Evolutionary conservation across 106 monocot species (phyloP), one percentile per base, ranked within the genome.

Genomic region (Acorus gramineus): DNA sequence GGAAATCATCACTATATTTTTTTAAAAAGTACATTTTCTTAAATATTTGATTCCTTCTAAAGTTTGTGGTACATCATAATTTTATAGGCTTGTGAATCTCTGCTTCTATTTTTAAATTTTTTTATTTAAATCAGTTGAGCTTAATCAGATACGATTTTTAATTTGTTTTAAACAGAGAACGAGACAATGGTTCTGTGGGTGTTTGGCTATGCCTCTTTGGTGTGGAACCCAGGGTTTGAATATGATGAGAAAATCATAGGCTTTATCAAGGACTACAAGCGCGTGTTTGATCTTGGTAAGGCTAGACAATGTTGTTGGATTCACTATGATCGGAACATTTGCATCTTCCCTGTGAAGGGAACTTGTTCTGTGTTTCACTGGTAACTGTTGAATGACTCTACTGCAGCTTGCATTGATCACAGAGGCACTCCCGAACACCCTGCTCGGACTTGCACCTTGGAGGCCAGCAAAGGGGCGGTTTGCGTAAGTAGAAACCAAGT

Each of bases 391-490:
- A n/a, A 4, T 28, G 28, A 28, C 28, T 28, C 28, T 28, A 1
- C 28, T 68, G 57, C 74, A 96, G 95, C 88, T 50, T 98, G 96
- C 79, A 85, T 92, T 68, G 96, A 98, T 63, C 96, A 98, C 76
- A 87, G 96, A 63, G 96, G 96, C 49, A 98, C 96, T 11, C 91
- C 88, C 4, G 81, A 85, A 65, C 55, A 85, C 79, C 95, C 95
- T 57, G 95, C 95, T 46, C 86, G 95, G 73, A 92, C 91, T n/a
- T 83, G 87, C 70, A 91, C 87, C 14, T 72, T 98, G 79, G 96
- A 98, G 58, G 81, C 77, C 62, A 73, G 81, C 12, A 59, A 88
- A 63, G 91, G 85, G 50, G 74, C 69, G 52, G 71, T 98, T 50
- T 98, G 96, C 57, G 96, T 96, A 85, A 74, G 96, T 66, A 66